These are phyloP conservation scores for Boletus subparvulus DNA, from an alignment of 768 basidiomycete genomes.

Conservation along the genomic window DNA sequence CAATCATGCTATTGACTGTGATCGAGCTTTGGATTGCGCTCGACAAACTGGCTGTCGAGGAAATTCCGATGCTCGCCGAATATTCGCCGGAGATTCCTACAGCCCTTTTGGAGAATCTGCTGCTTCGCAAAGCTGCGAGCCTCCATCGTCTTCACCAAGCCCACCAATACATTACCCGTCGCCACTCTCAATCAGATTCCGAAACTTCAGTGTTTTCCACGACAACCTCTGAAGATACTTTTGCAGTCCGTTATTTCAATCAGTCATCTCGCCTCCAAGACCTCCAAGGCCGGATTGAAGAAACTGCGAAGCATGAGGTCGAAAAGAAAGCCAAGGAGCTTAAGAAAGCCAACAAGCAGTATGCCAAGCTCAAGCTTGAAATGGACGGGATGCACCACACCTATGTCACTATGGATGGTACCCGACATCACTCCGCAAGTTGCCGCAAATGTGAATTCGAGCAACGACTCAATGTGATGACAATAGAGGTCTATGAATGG, in stretches of 20 bases:
- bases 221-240: slow-evolving; percentile 13
- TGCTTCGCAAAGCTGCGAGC: slow-evolving; percentile 34
- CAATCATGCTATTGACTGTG: too few relatives aligned
- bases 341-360: slow-evolving; percentile 4
- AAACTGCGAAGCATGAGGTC: slow-evolving; percentile 20
- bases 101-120: slow-evolving; percentile 39
- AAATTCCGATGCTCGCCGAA: too few relatives aligned
- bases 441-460: slow-evolving; percentile 27
- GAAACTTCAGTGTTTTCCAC: slow-evolving; percentile 36
- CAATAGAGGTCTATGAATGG: slow-evolving; percentile 43
- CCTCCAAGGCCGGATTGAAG: slow-evolving; percentile 31
- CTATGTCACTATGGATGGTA: not conserved
- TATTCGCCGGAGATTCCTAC: slow-evolving; percentile 47
- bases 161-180: slow-evolving; percentile 29
- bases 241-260: slow-evolving; percentile 37
- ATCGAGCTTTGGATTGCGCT: too few relatives aligned
- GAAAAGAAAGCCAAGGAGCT: slow-evolving; percentile 31
- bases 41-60: too few relatives aligned
- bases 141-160: slow-evolving; percentile 31
- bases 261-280: slow-evolving; percentile 15
- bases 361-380: not conserved
- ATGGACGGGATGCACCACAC: not conserved
- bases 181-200: slow-evolving; percentile 17
- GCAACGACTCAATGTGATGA: slow-evolving; percentile 13
- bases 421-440: not conserved